Evolutionary conservation across 371 early-diverging fungal genomes (phyloP).

Genomic region (Rhizopus arrhizus): DNA sequence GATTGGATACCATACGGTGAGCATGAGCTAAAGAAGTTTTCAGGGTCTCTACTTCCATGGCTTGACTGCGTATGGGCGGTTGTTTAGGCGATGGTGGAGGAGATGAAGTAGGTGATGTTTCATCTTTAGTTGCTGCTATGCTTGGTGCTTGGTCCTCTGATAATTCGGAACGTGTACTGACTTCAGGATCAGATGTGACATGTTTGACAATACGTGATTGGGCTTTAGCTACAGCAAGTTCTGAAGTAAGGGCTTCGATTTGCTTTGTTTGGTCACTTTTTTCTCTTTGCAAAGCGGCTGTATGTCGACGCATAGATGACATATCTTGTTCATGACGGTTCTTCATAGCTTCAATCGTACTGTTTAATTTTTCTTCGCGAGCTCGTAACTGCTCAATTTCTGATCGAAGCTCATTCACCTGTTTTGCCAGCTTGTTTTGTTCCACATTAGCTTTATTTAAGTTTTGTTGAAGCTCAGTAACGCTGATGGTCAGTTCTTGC

Average conservation of each 20-base stretch:
- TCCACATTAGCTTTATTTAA: slow-evolving; percentile 58
- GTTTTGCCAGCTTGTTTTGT: slow-evolving; percentile 60
- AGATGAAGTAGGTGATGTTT: slow-evolving; percentile 16
- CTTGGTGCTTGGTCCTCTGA: slow-evolving; percentile 34
- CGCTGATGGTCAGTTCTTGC: slow-evolving; percentile 58
- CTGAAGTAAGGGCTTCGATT: slow-evolving; percentile 62
- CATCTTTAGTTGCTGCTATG: slow-evolving; percentile 12
- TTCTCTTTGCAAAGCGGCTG: slow-evolving; percentile 66
- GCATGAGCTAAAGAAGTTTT: slow-evolving; percentile 51
- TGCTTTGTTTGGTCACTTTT: slow-evolving; percentile 61
- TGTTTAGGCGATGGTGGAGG: slow-evolving; percentile 36
- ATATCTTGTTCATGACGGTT: slow-evolving; percentile 71
- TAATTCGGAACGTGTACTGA: slow-evolving; percentile 8
- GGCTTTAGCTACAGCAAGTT: slow-evolving; percentile 54
- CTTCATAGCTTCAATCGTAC: slow-evolving; percentile 57
- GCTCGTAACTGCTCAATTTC: slow-evolving; percentile 69
- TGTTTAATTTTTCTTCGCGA: slow-evolving; percentile 61
- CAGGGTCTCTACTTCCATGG: slow-evolving; percentile 50
- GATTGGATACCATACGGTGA: slow-evolving; percentile 50
- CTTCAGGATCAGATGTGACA: slow-evolving; percentile 16
- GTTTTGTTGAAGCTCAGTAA: slow-evolving; percentile 59
- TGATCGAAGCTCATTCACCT: slow-evolving; percentile 54
- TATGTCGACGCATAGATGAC: slow-evolving; percentile 59
- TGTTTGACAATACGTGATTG: slow-evolving; percentile 45
- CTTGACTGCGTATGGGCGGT: slow-evolving; percentile 30